Evolutionary conservation across 441 rosid species (phyloP), one percentile per base, ranked within the genome.

Genomic region (Caryocar brasiliense): DNA sequence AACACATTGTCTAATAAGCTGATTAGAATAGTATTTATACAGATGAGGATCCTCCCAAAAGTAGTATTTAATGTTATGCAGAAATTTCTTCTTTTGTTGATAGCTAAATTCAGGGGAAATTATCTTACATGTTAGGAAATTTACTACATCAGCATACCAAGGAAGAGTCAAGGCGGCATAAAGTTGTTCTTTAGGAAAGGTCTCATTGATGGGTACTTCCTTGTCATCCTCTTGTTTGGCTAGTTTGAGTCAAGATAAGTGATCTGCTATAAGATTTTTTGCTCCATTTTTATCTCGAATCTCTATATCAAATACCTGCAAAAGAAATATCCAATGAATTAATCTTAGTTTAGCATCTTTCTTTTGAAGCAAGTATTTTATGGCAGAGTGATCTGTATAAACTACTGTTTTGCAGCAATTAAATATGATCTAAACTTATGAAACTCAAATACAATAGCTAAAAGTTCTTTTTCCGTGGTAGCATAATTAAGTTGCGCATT

Each of bases 1-100:
- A 4, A 33, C 7, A 14, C 54, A 49, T 1, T 18, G 1, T 0
- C 54, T 11, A 7, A 49, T 20, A 3, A 49, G 14, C 7, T 49
- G 15, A 10, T 49, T 27, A 3, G 20, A 8, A 15, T 42, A 33
- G 2, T 4, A 5, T 15, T 21, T 33, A 1, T n/a, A 49, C 1
- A 33, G 11, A n/a, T 7, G 23, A 4, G 54, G 19, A 7, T 49
- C 54, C 33, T 49, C 54, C 54, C 54, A 49, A 11, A 9, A 4
- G 8, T 17, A 49, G 5, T 12, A 15, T 23, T 12, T 34, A 2
- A 14, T 14, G 1, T 8, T 14, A 33, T 6, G 1, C n/a, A 19
- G 2, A 7, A 49, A 15, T 15, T 36, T 34, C 0, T 19, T 9
- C 11, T 9, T 33, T 7, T 49, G 14, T 19, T 12, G 26, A 2